Conservation (phyloP, 305 asterid species). For the Coffea humblotiana region DNA sequence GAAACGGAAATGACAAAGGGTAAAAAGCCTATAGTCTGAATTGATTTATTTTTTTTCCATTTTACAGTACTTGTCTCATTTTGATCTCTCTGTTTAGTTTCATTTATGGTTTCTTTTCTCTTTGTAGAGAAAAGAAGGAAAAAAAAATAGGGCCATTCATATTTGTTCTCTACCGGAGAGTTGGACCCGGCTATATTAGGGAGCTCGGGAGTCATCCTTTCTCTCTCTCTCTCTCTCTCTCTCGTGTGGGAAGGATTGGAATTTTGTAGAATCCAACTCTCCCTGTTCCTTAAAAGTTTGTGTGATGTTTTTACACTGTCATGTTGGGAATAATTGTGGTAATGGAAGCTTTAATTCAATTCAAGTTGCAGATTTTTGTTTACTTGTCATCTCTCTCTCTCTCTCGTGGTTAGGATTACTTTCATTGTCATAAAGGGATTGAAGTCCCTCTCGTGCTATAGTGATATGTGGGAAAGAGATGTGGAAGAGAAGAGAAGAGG, state of each 20-base stretch:
- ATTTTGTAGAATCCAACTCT: slow-evolving; percentile 41
- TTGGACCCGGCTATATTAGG: slow-evolving; percentile 51
- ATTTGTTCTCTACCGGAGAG: slow-evolving; percentile 32
- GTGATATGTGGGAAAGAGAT: neutral
- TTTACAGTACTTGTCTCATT: neutral
- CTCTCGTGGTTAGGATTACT: neutral
- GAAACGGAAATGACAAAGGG: slow-evolving; percentile 24
- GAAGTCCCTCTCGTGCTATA: neutral
- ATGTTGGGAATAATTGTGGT: slow-evolving; percentile 10
- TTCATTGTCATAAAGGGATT: too few species aligned
- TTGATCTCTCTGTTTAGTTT: neutral
- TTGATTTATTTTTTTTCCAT: neutral
- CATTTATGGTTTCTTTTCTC: slow-evolving; percentile 12
- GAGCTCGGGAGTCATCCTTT: slow-evolving; percentile 39
- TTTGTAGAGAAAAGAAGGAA: slow-evolving; percentile 6
- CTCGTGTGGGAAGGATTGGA: slow-evolving; percentile 34
- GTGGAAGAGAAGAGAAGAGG: too few species aligned
- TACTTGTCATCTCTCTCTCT: neutral
- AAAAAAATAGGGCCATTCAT: slow-evolving; percentile 11
- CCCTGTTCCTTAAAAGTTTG: slow-evolving; percentile 4
- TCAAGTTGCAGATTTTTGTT: slow-evolving; percentile 10
- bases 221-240: slow-evolving; percentile 8
- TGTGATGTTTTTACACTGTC: neutral
- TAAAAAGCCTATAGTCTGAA: slow-evolving; percentile 7
- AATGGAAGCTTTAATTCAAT: neutral